These are phyloP conservation scores for Astragalus membranaceus DNA, from an alignment of 306 rosid species.

Conservation along the genomic window DNA sequence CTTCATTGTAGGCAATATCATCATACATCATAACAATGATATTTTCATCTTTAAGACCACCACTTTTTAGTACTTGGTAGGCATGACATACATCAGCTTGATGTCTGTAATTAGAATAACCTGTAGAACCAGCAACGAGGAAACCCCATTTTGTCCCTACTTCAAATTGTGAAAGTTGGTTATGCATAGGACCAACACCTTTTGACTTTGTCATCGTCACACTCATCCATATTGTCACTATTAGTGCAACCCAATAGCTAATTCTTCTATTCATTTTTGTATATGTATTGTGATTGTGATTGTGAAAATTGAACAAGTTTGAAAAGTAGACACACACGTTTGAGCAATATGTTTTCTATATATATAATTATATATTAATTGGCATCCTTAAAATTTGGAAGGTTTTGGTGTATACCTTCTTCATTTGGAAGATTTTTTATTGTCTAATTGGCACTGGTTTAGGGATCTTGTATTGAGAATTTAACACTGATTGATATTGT, in stretches of 20 bases:
- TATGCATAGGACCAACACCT: not conserved
- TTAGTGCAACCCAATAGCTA: not conserved
- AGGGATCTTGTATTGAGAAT: too few relatives aligned
- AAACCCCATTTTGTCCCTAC: constrained; percentile 23
- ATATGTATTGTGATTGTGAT: too few relatives aligned
- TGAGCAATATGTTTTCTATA: too few relatives aligned
- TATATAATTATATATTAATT: too few relatives aligned
- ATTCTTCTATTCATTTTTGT: not conserved
- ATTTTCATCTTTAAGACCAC: constrained; percentile 26
- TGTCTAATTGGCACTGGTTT: too few relatives aligned
- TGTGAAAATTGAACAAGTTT: too few relatives aligned
- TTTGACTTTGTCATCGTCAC: not conserved
- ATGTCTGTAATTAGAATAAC: constrained; percentile 23
- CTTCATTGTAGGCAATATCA: constrained; percentile 6
- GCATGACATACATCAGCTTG: constrained; percentile 39
- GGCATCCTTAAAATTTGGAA: too few relatives aligned
- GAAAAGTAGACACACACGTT: too few relatives aligned
- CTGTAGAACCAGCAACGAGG: constrained; percentile 23
- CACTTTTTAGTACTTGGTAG: constrained; percentile 18
- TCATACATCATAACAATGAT: constrained; percentile 30
- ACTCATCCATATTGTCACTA: too few relatives aligned
- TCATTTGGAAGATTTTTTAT: too few relatives aligned
- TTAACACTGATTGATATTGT: too few relatives aligned
- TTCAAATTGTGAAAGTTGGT: not conserved
- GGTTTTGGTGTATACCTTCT: too few relatives aligned